Evolutionary conservation across 768 basidiomycete species (phyloP).

Genomic region (Suillus hirtellus): DNA sequence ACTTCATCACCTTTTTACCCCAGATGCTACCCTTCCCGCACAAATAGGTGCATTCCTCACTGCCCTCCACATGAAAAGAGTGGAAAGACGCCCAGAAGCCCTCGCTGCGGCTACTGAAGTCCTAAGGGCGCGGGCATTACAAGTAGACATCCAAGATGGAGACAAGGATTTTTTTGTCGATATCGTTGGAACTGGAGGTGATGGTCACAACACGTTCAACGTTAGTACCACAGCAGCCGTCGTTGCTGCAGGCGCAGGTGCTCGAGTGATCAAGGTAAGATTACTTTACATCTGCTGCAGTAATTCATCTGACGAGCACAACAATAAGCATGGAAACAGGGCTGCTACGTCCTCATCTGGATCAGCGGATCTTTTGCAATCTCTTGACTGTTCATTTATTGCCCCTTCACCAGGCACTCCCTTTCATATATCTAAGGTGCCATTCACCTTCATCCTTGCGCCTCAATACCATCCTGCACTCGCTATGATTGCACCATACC

Average conservation of each 20-base stretch:
- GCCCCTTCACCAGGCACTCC: constrained; percentile 50
- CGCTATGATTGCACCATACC: constrained; percentile 77
- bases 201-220: constrained; percentile 96
- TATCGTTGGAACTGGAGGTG: too few relatives aligned
- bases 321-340: constrained; percentile 75
- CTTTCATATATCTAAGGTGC: constrained; percentile 56
- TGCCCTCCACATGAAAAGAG: constrained; percentile 75
- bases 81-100: constrained; percentile 75
- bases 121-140: too few relatives aligned
- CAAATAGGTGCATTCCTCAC: constrained; percentile 92
- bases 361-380: constrained; percentile 87
- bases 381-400: constrained; percentile 76
- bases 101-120: constrained; percentile 65
- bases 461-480: constrained; percentile 91
- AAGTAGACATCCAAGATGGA: too few relatives aligned
- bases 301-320: not conserved
- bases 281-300: not conserved
- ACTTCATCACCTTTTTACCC: constrained; percentile 73
- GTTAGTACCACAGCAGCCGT: constrained; percentile 94
- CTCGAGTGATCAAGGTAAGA: constrained; percentile 87
- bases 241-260: constrained; percentile 93
- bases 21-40: constrained; percentile 58
- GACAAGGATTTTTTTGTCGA: too few relatives aligned
- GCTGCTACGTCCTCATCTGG: constrained; percentile 95
- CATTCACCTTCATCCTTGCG: constrained; percentile 93